Evolutionary conservation across 2,329 filamentous ascomycete genomes (phyloP).

Genomic region (Hymenoscyphus infarciens): DNA sequence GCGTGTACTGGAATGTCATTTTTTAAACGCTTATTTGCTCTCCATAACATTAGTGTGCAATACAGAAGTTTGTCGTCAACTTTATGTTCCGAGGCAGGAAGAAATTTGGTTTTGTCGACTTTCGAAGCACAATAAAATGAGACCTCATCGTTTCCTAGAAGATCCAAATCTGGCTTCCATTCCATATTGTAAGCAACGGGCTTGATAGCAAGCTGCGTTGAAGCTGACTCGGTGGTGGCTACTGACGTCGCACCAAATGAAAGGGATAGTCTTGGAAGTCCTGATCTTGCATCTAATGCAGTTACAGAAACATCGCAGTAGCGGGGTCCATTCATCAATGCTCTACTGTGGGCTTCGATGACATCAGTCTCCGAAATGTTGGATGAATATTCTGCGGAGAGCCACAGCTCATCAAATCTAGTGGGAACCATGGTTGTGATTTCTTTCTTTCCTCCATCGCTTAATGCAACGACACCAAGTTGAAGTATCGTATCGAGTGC

Average conservation of each 20-base stretch:
- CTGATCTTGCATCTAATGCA: conserved; percentile 1
- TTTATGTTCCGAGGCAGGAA: background rate
- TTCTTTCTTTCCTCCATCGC: conserved; percentile 3
- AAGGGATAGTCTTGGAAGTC: background rate
- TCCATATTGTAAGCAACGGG: conserved; percentile 7
- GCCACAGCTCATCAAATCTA: conserved; percentile 7
- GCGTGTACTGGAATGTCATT: background rate
- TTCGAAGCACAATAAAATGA: background rate
- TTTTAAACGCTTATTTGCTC: background rate
- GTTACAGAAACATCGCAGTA: conserved; percentile 2
- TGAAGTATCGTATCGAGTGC: conserved; percentile 11
- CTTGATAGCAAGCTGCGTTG: background rate
- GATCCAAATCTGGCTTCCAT: conserved; percentile 16
- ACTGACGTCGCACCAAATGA: background rate
- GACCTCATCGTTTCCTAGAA: background rate
- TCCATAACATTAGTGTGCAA: conserved; percentile 3
- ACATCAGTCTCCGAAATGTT: background rate
- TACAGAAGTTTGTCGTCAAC: background rate
- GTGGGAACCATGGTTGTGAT: conserved; percentile 10
- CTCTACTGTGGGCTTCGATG: background rate
- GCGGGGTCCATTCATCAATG: background rate
- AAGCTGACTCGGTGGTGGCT: background rate
- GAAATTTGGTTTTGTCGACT: background rate
- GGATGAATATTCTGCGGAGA: background rate
- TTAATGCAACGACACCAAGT: conserved; percentile 5